Evolutionary conservation across 768 basidiomycete species (phyloP).

Genomic region (Lactarius sanguifluus): DNA sequence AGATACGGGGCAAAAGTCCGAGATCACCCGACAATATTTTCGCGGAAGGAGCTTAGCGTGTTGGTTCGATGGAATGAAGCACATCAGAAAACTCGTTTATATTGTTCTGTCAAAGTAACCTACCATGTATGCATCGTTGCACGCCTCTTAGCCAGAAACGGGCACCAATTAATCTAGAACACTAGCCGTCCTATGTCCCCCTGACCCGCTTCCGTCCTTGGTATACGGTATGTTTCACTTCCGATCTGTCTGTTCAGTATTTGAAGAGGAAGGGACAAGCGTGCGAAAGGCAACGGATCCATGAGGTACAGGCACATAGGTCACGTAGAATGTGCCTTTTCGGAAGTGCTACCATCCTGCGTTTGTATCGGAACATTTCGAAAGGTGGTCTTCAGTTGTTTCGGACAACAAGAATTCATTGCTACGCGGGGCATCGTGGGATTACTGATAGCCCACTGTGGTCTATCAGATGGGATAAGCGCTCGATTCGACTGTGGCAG

Average conservation of each 20-base stretch:
- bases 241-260: background rate
- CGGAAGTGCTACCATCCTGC: background rate
- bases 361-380: background rate
- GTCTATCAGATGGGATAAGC: background rate
- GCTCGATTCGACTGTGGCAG: background rate
- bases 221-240: background rate
- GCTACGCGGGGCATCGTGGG: background rate
- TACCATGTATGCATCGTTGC: background rate
- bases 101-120: constrained; percentile 7
- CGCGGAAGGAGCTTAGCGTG: background rate
- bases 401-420: background rate
- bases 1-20: constrained; percentile 20
- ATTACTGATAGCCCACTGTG: background rate
- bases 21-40: constrained; percentile 18
- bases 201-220: background rate
- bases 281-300: background rate
- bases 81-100: background rate
- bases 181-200: background rate
- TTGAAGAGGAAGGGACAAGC: background rate
- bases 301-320: background rate
- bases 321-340: background rate
- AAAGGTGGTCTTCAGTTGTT: background rate
- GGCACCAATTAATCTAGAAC: background rate
- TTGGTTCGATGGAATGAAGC: background rate
- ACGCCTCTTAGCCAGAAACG: background rate